Base-by-base conservation (phyloP, 129 eudicot species). In the Ambrosia trifida region DNA sequence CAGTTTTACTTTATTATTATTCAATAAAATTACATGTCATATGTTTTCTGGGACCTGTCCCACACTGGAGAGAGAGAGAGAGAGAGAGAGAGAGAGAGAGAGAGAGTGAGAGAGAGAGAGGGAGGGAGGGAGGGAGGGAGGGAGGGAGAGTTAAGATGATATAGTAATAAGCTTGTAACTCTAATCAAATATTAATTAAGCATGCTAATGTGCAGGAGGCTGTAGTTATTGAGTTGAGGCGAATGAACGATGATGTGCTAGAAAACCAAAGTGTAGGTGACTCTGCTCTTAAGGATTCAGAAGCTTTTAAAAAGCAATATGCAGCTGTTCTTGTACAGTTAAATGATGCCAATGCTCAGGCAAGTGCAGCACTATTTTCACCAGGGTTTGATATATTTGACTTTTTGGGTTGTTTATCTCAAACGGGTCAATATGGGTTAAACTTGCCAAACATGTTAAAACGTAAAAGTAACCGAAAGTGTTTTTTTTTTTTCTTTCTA, bases 301-400 rank as follows among this genome's bases (percentile, higher is more conserved):
- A 89, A 24, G 71, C 85, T 17, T 94, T 94, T 64, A 85, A 85
- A 71, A 94, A 89, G 76, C 90, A 89, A 80, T 89, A 89, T 78
- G 96, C 95, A 53, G 98, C 95, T 44, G 87, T 89, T 50, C 86
- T 94, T 49, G 73, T 84, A 73, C 95, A 84, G 68, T 62, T 94
- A 72, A 75, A 85, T 73, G 93, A 87, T 70, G 89, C 83, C 52
- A 85, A 89, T 80, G 82, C 83, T 36, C 85, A 87, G 92, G 98
- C 79, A 83, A 70, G 82, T 56, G 38, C 62, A 52, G 65, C 45
- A 51, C 32, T 24, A 36, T 69, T 67, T 54, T 59, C 40, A 53
- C 68, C 54, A 38, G 10, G 50, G 45, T 53, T 1, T 70, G 53
- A 13, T 28, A 31, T 17, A 40, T 57, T 51, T 16, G 10, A 51